Base-by-base conservation (phyloP, 257 asterid species). In the Cordia subcordata region DNA sequence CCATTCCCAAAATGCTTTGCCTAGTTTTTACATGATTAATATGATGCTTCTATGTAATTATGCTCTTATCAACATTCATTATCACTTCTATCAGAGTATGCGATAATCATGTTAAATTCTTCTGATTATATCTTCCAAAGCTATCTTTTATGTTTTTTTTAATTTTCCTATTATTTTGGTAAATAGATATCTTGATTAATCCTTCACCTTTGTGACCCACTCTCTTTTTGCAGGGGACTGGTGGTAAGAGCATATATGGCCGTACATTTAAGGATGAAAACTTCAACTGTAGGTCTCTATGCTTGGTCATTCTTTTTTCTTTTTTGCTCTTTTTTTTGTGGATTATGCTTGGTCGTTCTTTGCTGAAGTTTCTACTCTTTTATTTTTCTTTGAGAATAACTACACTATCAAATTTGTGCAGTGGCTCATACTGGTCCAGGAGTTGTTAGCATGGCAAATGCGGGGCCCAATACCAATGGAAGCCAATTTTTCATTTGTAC, bases 401-500 rank as follows among this genome's bases (percentile, higher is more conserved):
- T 1, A 58, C 51, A 39, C 20, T 21, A 10, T 46, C 38, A 21
- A 62, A 22, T 68, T 13, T 53, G 57, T 74, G 75, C 75, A 92
- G 99, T 92, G 88, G 58, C 51, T 77, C 99, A 92, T 72, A 72
- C 93, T 61, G 99, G 97, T 70, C 99, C 97, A 68, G 99, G 99
- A 75, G 53, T 83, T 54, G 72, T 92, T 77, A 92, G 99, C 89
- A 92, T 92, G 97, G 99, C 99, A 67, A 92, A 92, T 80, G 99
- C 99, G 58, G 99, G 99, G 49, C 91, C 97, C 59, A 79, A 92
- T 64, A 92, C 99, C 78, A 92, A 92, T 40, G 99, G 99, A 70
- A 92, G 99, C 81, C 99, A 92, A 57, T 92, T 92, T 67, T 92
- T 92, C 87, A 86, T 92, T 66, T 92, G 97, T 75, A 88, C 96